These are phyloP conservation scores for Emericellopsis atlantica DNA, from an alignment of 2,329 filamentous ascomycete species.

Conservation along the genomic window DNA sequence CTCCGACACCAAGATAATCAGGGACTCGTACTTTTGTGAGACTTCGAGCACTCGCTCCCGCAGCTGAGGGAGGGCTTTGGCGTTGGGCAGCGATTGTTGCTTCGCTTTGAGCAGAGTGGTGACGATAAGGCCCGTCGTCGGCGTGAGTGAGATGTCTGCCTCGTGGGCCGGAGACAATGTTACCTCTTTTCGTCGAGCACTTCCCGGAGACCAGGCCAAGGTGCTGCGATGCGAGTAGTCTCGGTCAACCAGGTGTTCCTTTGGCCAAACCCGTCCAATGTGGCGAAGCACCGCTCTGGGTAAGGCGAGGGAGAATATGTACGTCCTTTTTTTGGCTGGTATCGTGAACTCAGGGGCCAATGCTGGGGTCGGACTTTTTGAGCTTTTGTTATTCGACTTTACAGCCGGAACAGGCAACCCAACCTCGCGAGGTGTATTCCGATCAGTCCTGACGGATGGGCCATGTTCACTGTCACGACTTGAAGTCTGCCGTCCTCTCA, in stretches of 20 bases:
- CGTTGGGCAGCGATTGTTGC: constrained; percentile 53
- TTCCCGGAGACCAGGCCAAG: constrained; percentile 15
- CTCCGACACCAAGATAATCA: constrained; percentile 58
- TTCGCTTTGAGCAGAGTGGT: constrained; percentile 61
- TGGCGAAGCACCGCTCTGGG: constrained; percentile 33
- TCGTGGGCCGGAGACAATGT: constrained; percentile 34
- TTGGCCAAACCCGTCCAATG: constrained; percentile 34
- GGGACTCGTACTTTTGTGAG: constrained; percentile 48
- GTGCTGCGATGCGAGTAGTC: constrained; percentile 34
- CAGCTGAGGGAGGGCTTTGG: constrained; percentile 28
- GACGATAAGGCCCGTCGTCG: constrained; percentile 54
- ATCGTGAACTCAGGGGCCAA: constrained; percentile 2
- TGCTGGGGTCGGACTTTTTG: neutral
- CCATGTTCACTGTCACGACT: too few species aligned
- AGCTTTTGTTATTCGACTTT: too few species aligned
- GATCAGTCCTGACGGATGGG: neutral
- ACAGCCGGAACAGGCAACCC: neutral
- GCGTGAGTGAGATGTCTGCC: constrained; percentile 63
- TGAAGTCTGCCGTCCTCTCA: too few species aligned
- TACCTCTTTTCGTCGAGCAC: constrained; percentile 11
- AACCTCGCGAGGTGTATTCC: neutral
- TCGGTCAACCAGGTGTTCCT: constrained; percentile 44
- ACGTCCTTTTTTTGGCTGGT: constrained; percentile 8
- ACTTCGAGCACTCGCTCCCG: constrained; percentile 40
- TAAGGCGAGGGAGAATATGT: constrained; percentile 39